Conservation (phyloP, 2,329 filamentous ascomycete genomes). For the Scedosporium boydii region DNA sequence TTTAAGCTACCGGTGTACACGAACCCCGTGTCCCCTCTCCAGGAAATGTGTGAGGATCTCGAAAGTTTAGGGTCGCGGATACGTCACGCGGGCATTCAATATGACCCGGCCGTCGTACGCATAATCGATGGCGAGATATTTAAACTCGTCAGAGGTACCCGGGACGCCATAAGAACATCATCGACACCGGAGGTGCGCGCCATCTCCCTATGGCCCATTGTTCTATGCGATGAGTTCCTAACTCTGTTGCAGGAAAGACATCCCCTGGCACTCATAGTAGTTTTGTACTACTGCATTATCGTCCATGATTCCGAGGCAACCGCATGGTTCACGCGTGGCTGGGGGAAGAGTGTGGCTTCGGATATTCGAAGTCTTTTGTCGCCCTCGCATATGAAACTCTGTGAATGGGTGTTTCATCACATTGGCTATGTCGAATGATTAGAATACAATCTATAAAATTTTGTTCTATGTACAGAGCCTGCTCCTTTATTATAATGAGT, state of each 20-base stretch:
- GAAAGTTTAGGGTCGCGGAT: neutral
- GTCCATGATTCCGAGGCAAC: neutral
- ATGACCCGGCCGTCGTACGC: neutral
- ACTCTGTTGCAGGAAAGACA: neutral
- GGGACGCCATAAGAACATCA: neutral
- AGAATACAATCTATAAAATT: too few relatives aligned
- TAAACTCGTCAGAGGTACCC: neutral
- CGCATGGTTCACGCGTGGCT: neutral
- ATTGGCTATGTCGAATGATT: neutral
- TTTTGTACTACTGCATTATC: neutral
- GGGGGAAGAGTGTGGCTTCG: neutral
- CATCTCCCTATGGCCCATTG: neutral
- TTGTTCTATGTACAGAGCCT: too few relatives aligned
- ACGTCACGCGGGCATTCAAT: neutral
- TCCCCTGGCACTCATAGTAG: neutral
- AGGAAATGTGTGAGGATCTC: neutral
- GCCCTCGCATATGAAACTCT: neutral
- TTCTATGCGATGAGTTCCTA: neutral
- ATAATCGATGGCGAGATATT: neutral
- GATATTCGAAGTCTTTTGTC: neutral
- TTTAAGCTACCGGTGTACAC: neutral
- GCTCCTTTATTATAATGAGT: too few relatives aligned
- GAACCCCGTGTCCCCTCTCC: neutral
- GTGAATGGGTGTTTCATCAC: neutral
- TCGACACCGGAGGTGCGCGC: neutral